Percentiles rank a stretch among this genome's conserved stretches.
These are phyloP conservation scores for Coemansia sp. DNA, from an alignment of 192 early-diverging fungal genomes.

Conservation along the genomic window DNA sequence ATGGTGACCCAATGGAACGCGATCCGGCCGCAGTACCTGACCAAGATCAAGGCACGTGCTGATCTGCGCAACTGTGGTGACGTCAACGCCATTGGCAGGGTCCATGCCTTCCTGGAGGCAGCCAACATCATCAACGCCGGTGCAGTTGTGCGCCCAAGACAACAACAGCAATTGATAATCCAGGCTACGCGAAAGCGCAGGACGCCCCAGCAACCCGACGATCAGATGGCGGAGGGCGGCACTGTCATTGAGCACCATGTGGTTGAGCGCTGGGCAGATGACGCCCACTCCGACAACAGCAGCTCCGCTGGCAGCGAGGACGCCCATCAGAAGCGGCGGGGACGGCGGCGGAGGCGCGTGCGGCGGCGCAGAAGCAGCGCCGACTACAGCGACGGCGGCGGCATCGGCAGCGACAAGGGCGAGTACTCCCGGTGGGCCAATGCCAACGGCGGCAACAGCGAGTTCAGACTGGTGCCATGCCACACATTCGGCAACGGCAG, in stretches of 20 bases:
- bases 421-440: constrained; percentile 3
- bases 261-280: constrained; percentile 31
- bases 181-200: background rate
- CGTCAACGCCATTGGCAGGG: constrained; percentile 88
- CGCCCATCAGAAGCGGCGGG: background rate
- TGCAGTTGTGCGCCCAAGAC: constrained; percentile 30
- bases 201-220: background rate
- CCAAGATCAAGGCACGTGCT: constrained; percentile 75
- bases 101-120: constrained; percentile 81
- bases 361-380: constrained; percentile 3
- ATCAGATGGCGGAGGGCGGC: constrained; percentile 23
- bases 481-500: constrained; percentile 5
- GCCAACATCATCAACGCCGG: constrained; percentile 78
- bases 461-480: constrained; percentile 47
- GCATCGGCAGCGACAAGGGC: constrained; percentile 2
- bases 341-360: background rate
- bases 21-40: constrained; percentile 70
- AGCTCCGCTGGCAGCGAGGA: constrained; percentile 10
- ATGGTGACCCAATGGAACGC: constrained; percentile 79
- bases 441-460: constrained; percentile 15
- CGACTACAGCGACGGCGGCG: constrained; percentile 6
- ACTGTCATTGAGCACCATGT: constrained; percentile 37
- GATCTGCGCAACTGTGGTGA: constrained; percentile 84
- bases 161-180: background rate
- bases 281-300: constrained; percentile 11